A percentile compares a stretch with the other conserved stretches of the same genome.
phyloP scores from a whole-genome alignment of 768 basidiomycete genomes.

The Russula griseocarnosa region DNA sequence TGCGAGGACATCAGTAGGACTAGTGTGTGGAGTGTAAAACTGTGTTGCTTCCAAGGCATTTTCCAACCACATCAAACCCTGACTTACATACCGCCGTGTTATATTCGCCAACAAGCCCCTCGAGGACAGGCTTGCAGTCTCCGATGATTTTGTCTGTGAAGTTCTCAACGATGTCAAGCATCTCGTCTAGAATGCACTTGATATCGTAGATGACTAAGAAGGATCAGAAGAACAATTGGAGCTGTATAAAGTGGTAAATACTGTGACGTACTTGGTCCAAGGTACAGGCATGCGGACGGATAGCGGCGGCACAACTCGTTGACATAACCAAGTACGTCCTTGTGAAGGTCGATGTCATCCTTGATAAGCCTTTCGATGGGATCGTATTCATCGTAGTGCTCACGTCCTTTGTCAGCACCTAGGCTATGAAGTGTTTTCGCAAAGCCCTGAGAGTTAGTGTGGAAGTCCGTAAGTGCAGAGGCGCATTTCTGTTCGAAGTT shows the following conservation, averaged over 20 bases:
- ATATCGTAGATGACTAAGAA: conserved; percentile 51
- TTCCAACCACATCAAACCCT: conserved; percentile 28
- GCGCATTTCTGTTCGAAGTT: conserved; percentile 42
- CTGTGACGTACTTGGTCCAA: conserved; percentile 48
- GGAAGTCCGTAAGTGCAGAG: conserved; percentile 38
- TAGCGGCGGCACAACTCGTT: conserved; percentile 37
- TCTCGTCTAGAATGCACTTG: conserved; percentile 55
- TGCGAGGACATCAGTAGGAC: conserved; percentile 35
- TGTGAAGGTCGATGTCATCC: conserved; percentile 45
- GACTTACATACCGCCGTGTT: conserved; percentile 29
- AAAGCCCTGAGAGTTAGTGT: conserved; percentile 35
- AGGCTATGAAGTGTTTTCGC: conserved; percentile 33
- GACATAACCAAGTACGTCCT: conserved; percentile 41
- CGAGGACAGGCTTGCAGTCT: conserved; percentile 39
- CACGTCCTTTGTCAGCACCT: conserved; percentile 46
- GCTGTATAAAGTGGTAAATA: background rate
- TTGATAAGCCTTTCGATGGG: conserved; percentile 49
- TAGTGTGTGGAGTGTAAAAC: conserved; percentile 33
- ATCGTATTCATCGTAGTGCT: conserved; percentile 45
- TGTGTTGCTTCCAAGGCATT: conserved; percentile 26
- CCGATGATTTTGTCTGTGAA: conserved; percentile 47
- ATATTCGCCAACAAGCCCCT: conserved; percentile 31
- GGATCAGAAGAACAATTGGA: conserved; percentile 5
- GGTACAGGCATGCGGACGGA: conserved; percentile 46
- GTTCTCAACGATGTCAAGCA: conserved; percentile 49